Conservation (phyloP, 2,329 filamentous ascomycete genomes). For the Knufia fluminis region DNA sequence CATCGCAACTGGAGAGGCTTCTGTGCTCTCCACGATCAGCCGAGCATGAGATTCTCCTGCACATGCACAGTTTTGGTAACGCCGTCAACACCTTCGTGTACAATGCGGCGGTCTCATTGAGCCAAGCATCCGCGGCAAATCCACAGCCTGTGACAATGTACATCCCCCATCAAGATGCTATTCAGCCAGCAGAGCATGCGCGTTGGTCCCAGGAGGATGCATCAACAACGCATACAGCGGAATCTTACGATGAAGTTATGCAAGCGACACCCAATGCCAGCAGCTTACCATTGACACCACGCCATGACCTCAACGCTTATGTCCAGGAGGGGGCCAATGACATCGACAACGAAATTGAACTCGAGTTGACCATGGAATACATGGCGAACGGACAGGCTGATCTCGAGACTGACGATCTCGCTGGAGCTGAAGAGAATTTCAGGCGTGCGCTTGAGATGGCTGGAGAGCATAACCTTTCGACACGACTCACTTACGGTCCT, state of each 20-base stretch:
- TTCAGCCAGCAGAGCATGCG: background rate
- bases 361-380: conserved; percentile 15
- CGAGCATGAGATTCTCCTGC: background rate
- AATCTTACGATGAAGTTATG: background rate
- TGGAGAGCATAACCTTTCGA: conserved; percentile 15
- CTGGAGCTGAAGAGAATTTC: conserved; percentile 18
- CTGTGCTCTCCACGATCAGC: background rate
- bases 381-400: conserved; percentile 18
- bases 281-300: background rate
- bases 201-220: background rate
- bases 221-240: background rate
- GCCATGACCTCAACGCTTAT: background rate
- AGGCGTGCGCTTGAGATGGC: conserved; percentile 16
- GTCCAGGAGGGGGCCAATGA: background rate
- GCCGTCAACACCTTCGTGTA: background rate
- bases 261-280: background rate
- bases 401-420: conserved; percentile 13
- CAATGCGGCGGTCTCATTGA: background rate
- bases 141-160: too few relatives aligned
- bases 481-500: conserved; percentile 15
- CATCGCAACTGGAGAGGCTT: background rate
- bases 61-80: background rate
- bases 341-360: conserved; percentile 13
- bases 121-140: background rate
- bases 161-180: background rate